A percentile compares a stretch with the other conserved stretches of the same genome.
phyloP scores from a whole-genome alignment of 257 asterid species.

The Lycium barbarum region DNA sequence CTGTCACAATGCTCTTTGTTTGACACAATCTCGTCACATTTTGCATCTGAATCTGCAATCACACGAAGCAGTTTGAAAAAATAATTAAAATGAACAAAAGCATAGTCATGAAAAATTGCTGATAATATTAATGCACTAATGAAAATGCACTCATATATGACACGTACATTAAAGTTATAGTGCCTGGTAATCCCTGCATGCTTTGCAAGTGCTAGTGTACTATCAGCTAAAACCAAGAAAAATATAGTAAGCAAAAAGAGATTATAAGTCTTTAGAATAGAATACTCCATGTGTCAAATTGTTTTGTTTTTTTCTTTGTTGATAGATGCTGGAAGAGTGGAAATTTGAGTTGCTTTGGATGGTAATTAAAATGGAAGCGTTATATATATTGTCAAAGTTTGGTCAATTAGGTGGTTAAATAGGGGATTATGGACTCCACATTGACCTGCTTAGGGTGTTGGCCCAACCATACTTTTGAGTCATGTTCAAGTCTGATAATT shows the following conservation, averaged over 20 bases:
- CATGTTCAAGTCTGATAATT: constrained; percentile 49
- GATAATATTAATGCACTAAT: background rate
- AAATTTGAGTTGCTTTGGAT: background rate
- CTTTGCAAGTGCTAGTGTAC: constrained; percentile 42
- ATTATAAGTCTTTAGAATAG: constrained; percentile 29
- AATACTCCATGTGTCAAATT: constrained; percentile 37
- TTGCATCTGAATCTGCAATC: constrained; percentile 59
- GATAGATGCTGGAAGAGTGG: background rate
- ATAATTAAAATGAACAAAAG: background rate
- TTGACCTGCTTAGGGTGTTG: constrained; percentile 39
- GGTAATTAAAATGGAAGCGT: background rate
- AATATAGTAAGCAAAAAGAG: constrained; percentile 26
- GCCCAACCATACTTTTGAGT: constrained; percentile 51
- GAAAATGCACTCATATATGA: background rate
- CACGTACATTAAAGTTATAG: constrained; percentile 58
- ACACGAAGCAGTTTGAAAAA: background rate
- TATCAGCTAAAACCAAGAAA: constrained; percentile 39
- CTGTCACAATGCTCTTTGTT: constrained; percentile 65
- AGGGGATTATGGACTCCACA: constrained; percentile 35
- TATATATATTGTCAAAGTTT: constrained; percentile 32
- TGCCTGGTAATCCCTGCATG: constrained; percentile 53
- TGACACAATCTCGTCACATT: constrained; percentile 63
- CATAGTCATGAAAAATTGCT: background rate
- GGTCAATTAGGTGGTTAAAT: constrained; percentile 36
- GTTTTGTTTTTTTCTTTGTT: background rate